Evolutionary conservation across 2,329 filamentous ascomycete genomes (phyloP), one percentile per base, ranked within the genome.

Genomic region (Trichophyton schoenleinii): DNA sequence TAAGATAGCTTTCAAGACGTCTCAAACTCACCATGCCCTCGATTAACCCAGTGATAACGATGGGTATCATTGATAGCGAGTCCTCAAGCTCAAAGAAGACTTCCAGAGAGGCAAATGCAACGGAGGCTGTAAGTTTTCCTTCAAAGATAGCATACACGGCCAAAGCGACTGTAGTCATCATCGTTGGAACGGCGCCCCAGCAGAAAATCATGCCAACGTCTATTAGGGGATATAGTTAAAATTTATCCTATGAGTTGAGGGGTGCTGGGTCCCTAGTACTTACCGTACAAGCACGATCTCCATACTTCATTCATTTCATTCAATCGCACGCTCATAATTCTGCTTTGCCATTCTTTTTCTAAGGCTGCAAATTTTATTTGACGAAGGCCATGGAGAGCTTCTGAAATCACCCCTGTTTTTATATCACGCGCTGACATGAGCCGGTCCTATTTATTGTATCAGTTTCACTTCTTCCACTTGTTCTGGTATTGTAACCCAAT

Each of bases 121-220:
- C 81, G 0, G 87, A 89, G 0, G 89, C 85, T 0, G 80, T 78
- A 8, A 94, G 76, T 0, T 77, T 75, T 5, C 84, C 85, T 65
- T 89, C 72, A 0, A 87, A 66, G 9, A 81, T 65, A 1, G 87
- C 83, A 68, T 91, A 91, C 0, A 84, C 80, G 1, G 85, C 80
- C 1, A 94, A 77, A 0, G 87, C 86, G 5, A 85, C 81, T 3
- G 87, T 87, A 3, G 88, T 84, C 3, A 92, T 80, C 63, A 88
- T 76, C 28, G 91, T 83, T 0, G 88, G 88, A 46, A 85, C 87
- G 18, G 85, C 78, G 41, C 89, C 82, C 87, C 87, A 89, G 34
- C 34, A 58, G 28, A 58, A 58, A 18, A 58, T 58, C 55, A 58
- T 58, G n/a, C 36, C 55, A 6, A 58, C 73, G 90, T 80, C 72